Conservation (phyloP, 257 asterid genomes). For the Anisodus tanguticus region DNA sequence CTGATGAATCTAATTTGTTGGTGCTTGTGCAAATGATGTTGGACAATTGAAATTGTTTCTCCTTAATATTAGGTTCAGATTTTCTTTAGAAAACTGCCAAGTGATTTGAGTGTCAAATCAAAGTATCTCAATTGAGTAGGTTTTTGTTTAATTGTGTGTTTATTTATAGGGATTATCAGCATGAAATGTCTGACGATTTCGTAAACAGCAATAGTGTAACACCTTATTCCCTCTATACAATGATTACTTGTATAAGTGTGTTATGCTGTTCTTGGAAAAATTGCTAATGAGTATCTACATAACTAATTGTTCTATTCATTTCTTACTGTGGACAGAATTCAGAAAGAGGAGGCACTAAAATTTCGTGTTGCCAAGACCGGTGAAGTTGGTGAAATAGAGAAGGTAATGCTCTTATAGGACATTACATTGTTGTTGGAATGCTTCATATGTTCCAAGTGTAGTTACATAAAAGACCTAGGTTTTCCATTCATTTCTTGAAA, state of each 20-base stretch:
- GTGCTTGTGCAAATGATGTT: background rate
- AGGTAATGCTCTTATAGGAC: conserved; percentile 50
- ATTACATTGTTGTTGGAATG: conserved; percentile 1
- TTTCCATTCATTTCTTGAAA: conserved; percentile 11
- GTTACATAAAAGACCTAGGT: background rate
- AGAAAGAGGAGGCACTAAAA: conserved; percentile 89
- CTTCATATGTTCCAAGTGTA: background rate
- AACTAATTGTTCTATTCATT: background rate
- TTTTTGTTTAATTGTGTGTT: background rate
- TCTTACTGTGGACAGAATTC: conserved; percentile 59
- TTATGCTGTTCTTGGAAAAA: conserved; percentile 2
- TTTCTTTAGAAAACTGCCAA: background rate
- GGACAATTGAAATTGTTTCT: conserved; percentile 1
- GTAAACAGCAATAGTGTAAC: background rate
- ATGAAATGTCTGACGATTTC: conserved; percentile 14
- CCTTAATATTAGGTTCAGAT: background rate
- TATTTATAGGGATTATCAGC: background rate
- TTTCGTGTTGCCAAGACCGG: conserved; percentile 76
- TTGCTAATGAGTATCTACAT: background rate
- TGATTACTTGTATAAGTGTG: background rate
- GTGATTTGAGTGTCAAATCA: background rate
- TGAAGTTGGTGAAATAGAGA: conserved; percentile 84
- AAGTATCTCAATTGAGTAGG: background rate
- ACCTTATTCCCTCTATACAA: background rate
- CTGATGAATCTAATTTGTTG: conserved; percentile 18